These are phyloP conservation scores for Aureobasidium leucospermi DNA, from an alignment of 2,329 filamentous ascomycete species.

Conservation along the genomic window DNA sequence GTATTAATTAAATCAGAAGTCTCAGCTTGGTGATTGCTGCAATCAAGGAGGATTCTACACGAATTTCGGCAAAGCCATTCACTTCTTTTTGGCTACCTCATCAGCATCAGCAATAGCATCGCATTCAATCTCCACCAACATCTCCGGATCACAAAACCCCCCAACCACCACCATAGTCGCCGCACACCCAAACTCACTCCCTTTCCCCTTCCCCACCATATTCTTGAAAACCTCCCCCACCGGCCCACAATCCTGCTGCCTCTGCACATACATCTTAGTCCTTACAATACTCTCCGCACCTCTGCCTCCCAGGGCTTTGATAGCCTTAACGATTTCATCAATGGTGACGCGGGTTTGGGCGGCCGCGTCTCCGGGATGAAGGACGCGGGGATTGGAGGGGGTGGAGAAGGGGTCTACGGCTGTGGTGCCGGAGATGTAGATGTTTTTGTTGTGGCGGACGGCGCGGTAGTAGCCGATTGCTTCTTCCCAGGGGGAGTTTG, in stretches of 20 bases:
- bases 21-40: too few species aligned
- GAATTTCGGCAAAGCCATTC: too few species aligned
- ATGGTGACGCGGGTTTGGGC: background rate
- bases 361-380: background rate
- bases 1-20: too few species aligned
- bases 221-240: background rate
- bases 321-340: background rate
- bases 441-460: background rate
- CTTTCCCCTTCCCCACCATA: background rate
- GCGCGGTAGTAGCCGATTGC: background rate
- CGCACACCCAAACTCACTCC: background rate
- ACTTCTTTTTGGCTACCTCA: too few species aligned
- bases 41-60: too few species aligned
- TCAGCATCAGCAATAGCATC: background rate
- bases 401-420: background rate
- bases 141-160: background rate
- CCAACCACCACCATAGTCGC: background rate
- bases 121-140: background rate
- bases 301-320: background rate
- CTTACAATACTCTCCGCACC: background rate
- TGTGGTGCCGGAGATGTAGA: background rate
- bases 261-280: background rate
- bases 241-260: background rate
- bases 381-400: background rate
- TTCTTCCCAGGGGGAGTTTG: background rate